A percentile compares a stretch with the other conserved stretches of the same genome.
phyloP scores from a whole-genome alignment of 2,329 filamentous ascomycete species.

The Reticulascus tulasneorum region DNA sequence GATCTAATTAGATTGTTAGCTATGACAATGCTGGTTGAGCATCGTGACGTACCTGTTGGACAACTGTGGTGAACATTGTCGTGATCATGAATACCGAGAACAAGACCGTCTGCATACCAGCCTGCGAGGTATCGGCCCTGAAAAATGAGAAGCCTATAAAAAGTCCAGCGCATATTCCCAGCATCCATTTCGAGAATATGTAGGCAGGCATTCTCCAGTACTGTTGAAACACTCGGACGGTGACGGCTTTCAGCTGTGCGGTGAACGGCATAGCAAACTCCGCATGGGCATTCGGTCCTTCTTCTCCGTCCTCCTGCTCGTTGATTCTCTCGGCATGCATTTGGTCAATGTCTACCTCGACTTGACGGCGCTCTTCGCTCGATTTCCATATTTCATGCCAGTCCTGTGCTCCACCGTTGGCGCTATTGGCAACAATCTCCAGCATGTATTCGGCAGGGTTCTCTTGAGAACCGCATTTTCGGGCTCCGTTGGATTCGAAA shows the following conservation, averaged over 20 bases:
- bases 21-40: constrained; percentile 32
- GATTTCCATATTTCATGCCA: constrained; percentile 67
- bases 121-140: constrained; percentile 46
- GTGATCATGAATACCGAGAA: constrained; percentile 73
- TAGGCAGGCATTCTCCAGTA: constrained; percentile 80
- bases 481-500: constrained; percentile 62
- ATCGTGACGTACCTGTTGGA: constrained; percentile 47
- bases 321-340: constrained; percentile 49
- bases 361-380: constrained; percentile 44
- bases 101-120: constrained; percentile 71
- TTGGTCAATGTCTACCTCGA: constrained; percentile 59
- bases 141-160: constrained; percentile 77
- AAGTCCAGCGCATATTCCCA: constrained; percentile 57
- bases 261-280: constrained; percentile 77
- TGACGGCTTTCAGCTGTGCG: constrained; percentile 62
- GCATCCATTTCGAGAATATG: constrained; percentile 66
- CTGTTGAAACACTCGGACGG: constrained; percentile 69
- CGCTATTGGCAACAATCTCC: constrained; percentile 40
- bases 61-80: constrained; percentile 68
- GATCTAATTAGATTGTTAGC: constrained; percentile 41
- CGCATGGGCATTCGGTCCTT: constrained; percentile 30
- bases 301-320: constrained; percentile 11
- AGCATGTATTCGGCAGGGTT: constrained; percentile 79
- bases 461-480: constrained; percentile 54
- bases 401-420: constrained; percentile 40